Evolutionary conservation across 2,329 filamentous ascomycete genomes (phyloP).

Genomic region (Phyllosticta citriasiana): DNA sequence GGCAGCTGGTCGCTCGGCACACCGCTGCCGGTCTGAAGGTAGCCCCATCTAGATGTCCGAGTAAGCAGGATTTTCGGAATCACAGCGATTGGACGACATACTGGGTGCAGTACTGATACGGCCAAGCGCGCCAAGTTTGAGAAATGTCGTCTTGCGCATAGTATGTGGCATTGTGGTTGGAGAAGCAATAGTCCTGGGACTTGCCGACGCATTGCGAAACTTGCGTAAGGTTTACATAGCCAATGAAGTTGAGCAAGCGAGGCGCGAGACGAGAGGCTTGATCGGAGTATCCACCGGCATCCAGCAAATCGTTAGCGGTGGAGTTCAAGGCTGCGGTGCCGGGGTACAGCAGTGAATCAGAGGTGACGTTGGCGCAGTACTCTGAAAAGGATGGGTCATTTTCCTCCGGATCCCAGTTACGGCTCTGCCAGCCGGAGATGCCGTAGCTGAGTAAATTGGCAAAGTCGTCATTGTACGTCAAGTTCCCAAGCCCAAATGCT

Average conservation of each 20-base stretch:
- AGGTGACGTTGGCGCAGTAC: slow-evolving; percentile 49
- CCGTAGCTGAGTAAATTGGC: slow-evolving; percentile 35
- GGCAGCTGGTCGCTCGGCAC: slow-evolving; percentile 55
- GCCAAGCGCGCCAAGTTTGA: slow-evolving; percentile 43
- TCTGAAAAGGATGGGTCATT: slow-evolving; percentile 39
- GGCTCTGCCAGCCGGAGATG: slow-evolving; percentile 43
- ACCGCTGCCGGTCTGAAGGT: slow-evolving; percentile 61
- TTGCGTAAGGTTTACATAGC: slow-evolving; percentile 40
- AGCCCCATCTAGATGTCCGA: slow-evolving; percentile 54
- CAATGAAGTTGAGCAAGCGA: slow-evolving; percentile 47
- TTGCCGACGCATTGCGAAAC: slow-evolving; percentile 30
- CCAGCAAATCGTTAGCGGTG: slow-evolving; percentile 36
- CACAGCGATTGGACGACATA: slow-evolving; percentile 3
- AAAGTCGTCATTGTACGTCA: slow-evolving; percentile 46
- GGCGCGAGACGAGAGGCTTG: slow-evolving; percentile 35
- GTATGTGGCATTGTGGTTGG: slow-evolving; percentile 36
- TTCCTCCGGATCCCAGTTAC: slow-evolving; percentile 51
- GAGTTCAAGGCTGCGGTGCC: slow-evolving; percentile 27
- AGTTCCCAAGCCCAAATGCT: slow-evolving; percentile 40
- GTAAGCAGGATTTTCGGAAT: slow-evolving; percentile 11
- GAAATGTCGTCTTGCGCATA: slow-evolving; percentile 36
- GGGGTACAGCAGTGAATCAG: slow-evolving; percentile 33
- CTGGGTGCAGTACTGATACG: slow-evolving; percentile 47
- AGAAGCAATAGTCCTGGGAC: slow-evolving; percentile 44
- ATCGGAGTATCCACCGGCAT: slow-evolving; percentile 37